Evolutionary conservation across 2,329 filamentous ascomycete species (phyloP).

Genomic region (Lasiodiplodia theobromae): DNA sequence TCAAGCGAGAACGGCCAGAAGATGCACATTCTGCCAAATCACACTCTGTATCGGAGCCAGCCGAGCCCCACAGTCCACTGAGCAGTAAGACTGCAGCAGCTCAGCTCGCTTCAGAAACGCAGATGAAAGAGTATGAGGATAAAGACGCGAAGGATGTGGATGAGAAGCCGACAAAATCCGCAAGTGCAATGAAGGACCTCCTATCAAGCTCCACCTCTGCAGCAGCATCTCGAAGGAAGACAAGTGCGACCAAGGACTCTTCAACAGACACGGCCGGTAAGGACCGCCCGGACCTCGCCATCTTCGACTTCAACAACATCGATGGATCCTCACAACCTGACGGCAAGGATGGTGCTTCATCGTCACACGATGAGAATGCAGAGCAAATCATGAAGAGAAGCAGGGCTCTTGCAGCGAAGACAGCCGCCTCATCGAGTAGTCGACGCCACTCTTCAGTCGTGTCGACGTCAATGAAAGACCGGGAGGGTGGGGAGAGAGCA

Average conservation of each 20-base stretch:
- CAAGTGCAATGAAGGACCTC: slow-evolving; percentile 42
- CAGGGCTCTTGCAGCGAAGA: slow-evolving; percentile 41
- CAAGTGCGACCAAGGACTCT: slow-evolving; percentile 24
- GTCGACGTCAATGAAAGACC: slow-evolving; percentile 30
- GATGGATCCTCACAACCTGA: slow-evolving; percentile 40
- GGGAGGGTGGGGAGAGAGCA: slow-evolving; percentile 31
- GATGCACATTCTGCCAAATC: slow-evolving; percentile 35
- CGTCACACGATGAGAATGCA: not conserved
- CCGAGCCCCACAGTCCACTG: slow-evolving; percentile 43
- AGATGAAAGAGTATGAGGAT: slow-evolving; percentile 34
- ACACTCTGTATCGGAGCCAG: slow-evolving; percentile 32
- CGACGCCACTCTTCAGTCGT: slow-evolving; percentile 45
- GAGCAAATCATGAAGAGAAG: slow-evolving; percentile 37
- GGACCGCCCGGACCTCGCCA: slow-evolving; percentile 41
- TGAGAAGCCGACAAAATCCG: slow-evolving; percentile 40
- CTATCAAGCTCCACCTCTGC: slow-evolving; percentile 39
- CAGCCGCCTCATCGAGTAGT: slow-evolving; percentile 28
- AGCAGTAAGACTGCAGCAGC: slow-evolving; percentile 40
- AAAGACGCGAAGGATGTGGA: not conserved
- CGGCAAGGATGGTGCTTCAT: slow-evolving; percentile 33
- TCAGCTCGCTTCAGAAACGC: slow-evolving; percentile 30
- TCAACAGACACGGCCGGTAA: slow-evolving; percentile 27
- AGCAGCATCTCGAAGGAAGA: slow-evolving; percentile 36
- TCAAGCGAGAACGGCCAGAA: slow-evolving; percentile 41
- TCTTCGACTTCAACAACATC: slow-evolving; percentile 45